Evolutionary conservation across 805 yeast species (phyloP).

Genomic region (Saccharomycopsis sp.): DNA sequence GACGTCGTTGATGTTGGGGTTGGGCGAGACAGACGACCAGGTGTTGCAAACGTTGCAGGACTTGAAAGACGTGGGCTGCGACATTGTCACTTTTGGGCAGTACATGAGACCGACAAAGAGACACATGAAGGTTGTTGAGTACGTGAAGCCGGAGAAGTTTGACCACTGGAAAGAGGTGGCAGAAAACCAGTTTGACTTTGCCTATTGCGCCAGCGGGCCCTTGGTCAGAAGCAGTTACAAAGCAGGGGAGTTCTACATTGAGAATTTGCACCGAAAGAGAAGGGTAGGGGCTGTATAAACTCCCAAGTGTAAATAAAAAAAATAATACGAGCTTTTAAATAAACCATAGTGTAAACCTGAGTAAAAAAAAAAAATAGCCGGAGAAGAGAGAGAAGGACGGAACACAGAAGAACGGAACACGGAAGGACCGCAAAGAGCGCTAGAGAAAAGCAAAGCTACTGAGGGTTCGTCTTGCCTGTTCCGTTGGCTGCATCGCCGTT

Average conservation of each 20-base stretch:
- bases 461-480: no score
- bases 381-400: conserved; percentile 1
- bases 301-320: neutral
- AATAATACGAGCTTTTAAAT: no score
- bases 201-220: conserved; percentile 96
- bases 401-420: neutral
- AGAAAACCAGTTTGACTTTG: conserved; percentile 72
- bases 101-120: conserved; percentile 98
- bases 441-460: conserved; percentile 3
- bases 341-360: no score
- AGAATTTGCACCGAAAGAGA: conserved; percentile 78
- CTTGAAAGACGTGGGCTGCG: conserved; percentile 68
- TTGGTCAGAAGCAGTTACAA: conserved; percentile 92
- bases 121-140: conserved; percentile 97
- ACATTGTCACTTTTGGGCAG: conserved; percentile 97
- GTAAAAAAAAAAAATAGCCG: no score
- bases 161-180: conserved; percentile 89
- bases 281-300: conserved; percentile 1
- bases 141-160: conserved; percentile 87
- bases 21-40: conserved; percentile 94
- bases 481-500: neutral
- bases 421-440: conserved; percentile 1
- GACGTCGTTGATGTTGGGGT: conserved; percentile 92
- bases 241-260: conserved; percentile 97
- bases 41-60: conserved; percentile 65